Percentiles rank a stretch among this genome's conserved stretches.
Conservation (phyloP, 2,329 filamentous ascomycete species). For the Plectosphaerella sp. region DNA sequence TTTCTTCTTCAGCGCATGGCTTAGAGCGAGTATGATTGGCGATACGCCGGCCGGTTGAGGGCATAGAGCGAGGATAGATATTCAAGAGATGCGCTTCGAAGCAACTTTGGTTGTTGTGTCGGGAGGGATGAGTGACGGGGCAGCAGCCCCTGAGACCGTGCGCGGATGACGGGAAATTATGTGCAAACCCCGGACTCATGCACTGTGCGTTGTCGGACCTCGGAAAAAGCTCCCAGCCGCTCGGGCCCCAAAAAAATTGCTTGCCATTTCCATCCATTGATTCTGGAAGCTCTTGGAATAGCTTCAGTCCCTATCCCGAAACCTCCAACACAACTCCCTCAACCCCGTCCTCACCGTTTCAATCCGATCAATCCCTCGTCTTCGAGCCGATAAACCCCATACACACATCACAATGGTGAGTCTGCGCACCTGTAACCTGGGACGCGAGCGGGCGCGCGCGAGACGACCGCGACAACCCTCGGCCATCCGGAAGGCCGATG, state of each 20-base stretch:
- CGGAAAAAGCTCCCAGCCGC: slow-evolving; percentile 12
- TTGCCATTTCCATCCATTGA: slow-evolving; percentile 7
- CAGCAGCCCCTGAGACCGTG: neutral
- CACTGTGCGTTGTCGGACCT: slow-evolving; percentile 3
- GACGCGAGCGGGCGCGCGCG: neutral
- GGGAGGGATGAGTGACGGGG: no score
- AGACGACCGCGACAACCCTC: neutral
- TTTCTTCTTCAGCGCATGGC: no score
- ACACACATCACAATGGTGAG: slow-evolving; percentile 17
- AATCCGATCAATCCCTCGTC: neutral
- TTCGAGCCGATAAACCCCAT: neutral
- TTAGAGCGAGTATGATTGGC: no score
- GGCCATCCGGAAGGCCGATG: neutral
- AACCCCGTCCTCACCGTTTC: neutral
- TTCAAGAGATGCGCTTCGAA: no score
- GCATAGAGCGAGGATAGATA: no score
- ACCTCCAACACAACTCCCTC: slow-evolving; percentile 11
- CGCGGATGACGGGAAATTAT: neutral
- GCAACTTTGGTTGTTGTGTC: no score
- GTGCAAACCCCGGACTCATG: neutral
- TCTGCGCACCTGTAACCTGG: neutral
- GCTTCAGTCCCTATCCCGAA: slow-evolving; percentile 26
- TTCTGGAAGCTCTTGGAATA: slow-evolving; percentile 37
- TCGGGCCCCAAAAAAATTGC: slow-evolving; percentile 28
- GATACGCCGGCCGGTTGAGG: no score